Base-by-base conservation (phyloP, 345 rosid species). In the Heritiera fomes region DNA sequence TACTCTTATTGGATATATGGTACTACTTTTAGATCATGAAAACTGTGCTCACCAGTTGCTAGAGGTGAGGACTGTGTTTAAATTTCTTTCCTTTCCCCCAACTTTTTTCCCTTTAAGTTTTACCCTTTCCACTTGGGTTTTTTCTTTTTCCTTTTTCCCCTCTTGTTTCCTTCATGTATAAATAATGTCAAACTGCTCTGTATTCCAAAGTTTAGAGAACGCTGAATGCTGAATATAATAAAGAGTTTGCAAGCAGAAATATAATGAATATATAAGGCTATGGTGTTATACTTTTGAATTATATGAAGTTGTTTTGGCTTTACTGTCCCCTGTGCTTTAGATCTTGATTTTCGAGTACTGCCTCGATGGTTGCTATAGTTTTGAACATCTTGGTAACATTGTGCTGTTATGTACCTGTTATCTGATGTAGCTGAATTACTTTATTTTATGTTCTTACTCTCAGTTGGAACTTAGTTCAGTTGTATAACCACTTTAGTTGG, bases 1-100 rank as follows among this genome's bases (percentile, higher is more conserved):
- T 62, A 8, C 12, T 1, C 41, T 23, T 17, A 34, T 64, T 34
- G 46, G 7, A 53, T 15, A 15, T 34, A 12, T 18, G 55, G 61
- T 58, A 17, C 32, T 63, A 76, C 64, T 58, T 77, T 68, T 34
- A 8, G 75, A 75, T 64, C 64, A 59, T 59, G 47, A 59, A 40
- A 30, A 34, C 68, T 61, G 40, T 18, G 40, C 49, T 43, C 23
- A 13, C 56, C 46, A 28, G 55, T 28, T 55, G 75, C 77, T 23
- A 76, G 62, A 74, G 78, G 77, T 77, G 47, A 62, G 60, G 41
- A 73, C 58, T 58, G 6, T 20, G 28, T 70, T 49, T 47, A 52
- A 9, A 8, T 71, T 71, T 32, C 75, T 7, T 53, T 11, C n/a
- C 7, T 6, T n/a, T 72, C 23, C 10, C 28, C 41, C 30, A 9